phyloP scores from a whole-genome alignment of 371 early-diverging fungal species.

The Mucor plumbeus region DNA sequence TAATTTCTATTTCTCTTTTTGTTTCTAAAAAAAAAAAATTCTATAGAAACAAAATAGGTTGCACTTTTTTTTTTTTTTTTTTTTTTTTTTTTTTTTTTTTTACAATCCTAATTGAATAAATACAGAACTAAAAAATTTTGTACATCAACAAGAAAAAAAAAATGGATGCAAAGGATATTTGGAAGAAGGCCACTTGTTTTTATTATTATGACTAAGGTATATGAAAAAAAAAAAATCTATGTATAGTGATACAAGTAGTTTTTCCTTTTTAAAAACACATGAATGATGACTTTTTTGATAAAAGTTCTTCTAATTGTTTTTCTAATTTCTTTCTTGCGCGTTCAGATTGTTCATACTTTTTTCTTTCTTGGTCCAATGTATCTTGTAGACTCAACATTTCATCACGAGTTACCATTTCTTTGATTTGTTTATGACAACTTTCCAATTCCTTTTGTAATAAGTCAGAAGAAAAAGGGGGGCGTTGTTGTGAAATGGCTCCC shows the following conservation, averaged over 20 bases:
- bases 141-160: too few relatives aligned
- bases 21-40: neutral
- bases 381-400: neutral
- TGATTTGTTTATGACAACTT: slow-evolving; percentile 5
- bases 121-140: neutral
- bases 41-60: neutral
- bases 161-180: too few relatives aligned
- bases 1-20: too few relatives aligned
- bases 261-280: slow-evolving; percentile 27
- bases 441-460: slow-evolving; percentile 7
- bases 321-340: slow-evolving; percentile 17
- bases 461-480: neutral
- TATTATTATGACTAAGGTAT: too few relatives aligned
- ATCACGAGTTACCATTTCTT: slow-evolving; percentile 7
- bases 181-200: too few relatives aligned
- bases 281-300: slow-evolving; percentile 22
- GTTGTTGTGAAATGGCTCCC: slow-evolving; percentile 22
- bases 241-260: neutral
- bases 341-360: slow-evolving; percentile 16
- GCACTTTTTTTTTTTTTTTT: neutral
- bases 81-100: neutral
- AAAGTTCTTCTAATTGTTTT: slow-evolving; percentile 27
- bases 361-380: slow-evolving; percentile 7
- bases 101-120: neutral
- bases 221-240: too few relatives aligned